Evolutionary conservation across 768 basidiomycete genomes (phyloP), one percentile per base, ranked within the genome.

Genomic region (Aureoboletus auriporus): DNA sequence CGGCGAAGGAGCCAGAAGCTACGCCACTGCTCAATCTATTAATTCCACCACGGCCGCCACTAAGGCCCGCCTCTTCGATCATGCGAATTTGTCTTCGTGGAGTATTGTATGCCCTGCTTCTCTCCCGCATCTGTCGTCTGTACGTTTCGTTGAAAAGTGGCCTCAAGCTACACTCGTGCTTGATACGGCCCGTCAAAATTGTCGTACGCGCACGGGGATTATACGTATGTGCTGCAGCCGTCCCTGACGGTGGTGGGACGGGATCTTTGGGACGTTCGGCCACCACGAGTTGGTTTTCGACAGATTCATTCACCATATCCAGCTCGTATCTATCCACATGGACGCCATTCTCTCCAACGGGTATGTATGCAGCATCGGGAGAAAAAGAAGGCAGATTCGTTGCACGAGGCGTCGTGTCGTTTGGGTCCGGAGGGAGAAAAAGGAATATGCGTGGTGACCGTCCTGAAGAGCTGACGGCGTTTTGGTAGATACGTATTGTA

Each of bases 221-320:
- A 5, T 69, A 62, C 0, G 75, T 69, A 46, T 53, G 71, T 64
- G 30, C 73, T 2, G 59, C 50, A 65, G 28, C 72, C 66, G 33
- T 75, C 62, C 44, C 67, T 61, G 12, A 54, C 38, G 49, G 65
- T 66, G 49, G 77, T 58, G 27, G 75, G 66, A 16, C 72, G 29
- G 64, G 80, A 44, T 74, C 86, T 59, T 89, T 91, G 20, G 84
- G 84, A 44, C 84, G 80, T 66, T 92, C 89, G 0, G 89, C 89
- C 31, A 93, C 79, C 27, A 92, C 88, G 48, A 89, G 77, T 66
- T 92, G 85, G 69, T 93, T 93, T 57, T 89, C 87, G 8, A 90
- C 86, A 29, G 79, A 68, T 53, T 90, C 85, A 53, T 90, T 86
- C 37, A 92, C 82, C 80, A 95, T 90, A 37, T 90, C 85, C 30